Base-by-base conservation (phyloP, 2,329 filamentous ascomycete genomes). In the Botrytis galanthina region DNA sequence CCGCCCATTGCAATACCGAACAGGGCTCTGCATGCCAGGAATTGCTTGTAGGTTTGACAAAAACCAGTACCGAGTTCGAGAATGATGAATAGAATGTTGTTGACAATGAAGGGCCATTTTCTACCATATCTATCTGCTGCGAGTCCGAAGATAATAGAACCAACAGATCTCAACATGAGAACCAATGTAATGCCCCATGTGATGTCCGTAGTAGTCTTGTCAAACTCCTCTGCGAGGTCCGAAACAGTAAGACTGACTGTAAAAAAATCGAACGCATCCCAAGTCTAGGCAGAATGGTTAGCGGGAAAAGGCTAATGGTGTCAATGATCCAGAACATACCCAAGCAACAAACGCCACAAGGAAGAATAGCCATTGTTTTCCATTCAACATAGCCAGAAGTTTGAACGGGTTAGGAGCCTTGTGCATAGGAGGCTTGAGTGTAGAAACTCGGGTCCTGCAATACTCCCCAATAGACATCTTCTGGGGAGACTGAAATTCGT, bases 1-100 rank as follows among this genome's bases (percentile, higher is more conserved):
- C 93, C 93, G 57, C 93, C 93, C 93, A 95, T 95, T 78, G 93
- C 92, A 61, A 95, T 82, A 63, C 93, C 93, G 79, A 95, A 95
- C 4, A 95, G 84, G 60, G 90, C 89, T 59, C 93, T 87, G 18
- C 93, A 92, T 18, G 90, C 92, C 35, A 96, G 84, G 79, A 95
- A 95, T 77, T 81, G 78, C 14, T 74, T 77, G 80, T 93, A 96
- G 0, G 91, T 94, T 0, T 81, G 78, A 80, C 89, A 88, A 83
- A 94, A 96, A 77, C 94, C 94, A 29, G 93, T 96, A 37, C 90
- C 92, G 22, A 79, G 85, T 81, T 95, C 92, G 16, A 95, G 85
- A 9, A 90, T 81, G 54, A 93, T 91, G 74, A 95, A 89, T 32
- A 95, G 84, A 35, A 93, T 74, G 82, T 94, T 92, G 82, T 94